Evolutionary conservation across 441 rosid genomes (phyloP), one percentile per base, ranked within the genome.

Genomic region (Adansonia gregorii): DNA sequence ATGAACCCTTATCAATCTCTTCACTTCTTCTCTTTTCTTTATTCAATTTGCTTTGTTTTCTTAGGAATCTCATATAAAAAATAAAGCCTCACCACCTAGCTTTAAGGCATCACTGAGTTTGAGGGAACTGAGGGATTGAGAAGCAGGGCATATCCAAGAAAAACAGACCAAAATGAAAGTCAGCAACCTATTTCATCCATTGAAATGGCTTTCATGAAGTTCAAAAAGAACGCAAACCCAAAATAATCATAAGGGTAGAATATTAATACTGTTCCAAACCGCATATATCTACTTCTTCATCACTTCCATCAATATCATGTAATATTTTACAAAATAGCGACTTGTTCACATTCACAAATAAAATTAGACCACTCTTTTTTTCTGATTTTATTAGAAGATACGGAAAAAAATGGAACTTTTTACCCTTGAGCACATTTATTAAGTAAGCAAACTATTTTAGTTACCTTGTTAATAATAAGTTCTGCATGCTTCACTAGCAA

Each of bases 401-500:
- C 63, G 11, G 17, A 22, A 14, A 20, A 43, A 46, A 22, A 1
- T 10, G 12, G 60, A 52, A 15, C 10, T 20, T 8, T 61, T 60
- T 43, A 4, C 41, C 54, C 14, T 58, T 58, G 6, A 51, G 39
- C 49, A 54, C 67, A 35, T 41, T 73, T 12, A 56, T 61, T 45
- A 17, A 43, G 9, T 65, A 5, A 48, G 59, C 60, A 75, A 49
- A 15, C 59, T 74, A 46, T 59, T 60, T 14, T 63, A 76, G 20
- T 85, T 84, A 92, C 99, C 98, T 95, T 95, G 86, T 80, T 89
- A 71, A 84, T 87, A 63, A 95, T 93, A 83, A 93, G 95, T 73
- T 95, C 98, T 48, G 97, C 95, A 55, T 85, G 91, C 92, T 89
- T 94, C 82, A 94, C 88, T 80, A 94, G 94, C 86, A 95, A 84